Evolutionary conservation across 2,329 filamentous ascomycete genomes (phyloP).

Genomic region (Botrytis sinoallii): DNA sequence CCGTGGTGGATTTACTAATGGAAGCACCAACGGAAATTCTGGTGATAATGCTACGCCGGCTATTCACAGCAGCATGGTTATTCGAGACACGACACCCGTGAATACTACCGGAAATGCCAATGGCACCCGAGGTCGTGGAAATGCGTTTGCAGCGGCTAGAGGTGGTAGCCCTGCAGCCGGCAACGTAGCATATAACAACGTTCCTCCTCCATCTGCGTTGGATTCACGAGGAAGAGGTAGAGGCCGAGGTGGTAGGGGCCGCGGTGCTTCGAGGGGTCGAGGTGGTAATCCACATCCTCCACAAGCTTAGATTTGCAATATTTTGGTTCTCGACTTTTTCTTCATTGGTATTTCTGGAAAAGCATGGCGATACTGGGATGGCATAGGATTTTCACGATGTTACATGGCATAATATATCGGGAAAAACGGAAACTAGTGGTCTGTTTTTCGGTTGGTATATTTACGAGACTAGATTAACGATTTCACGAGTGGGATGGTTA

Average conservation of each 20-base stretch:
- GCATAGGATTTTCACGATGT: background rate
- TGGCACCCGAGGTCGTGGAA: slow-evolving; percentile 28
- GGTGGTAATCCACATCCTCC: slow-evolving; percentile 21
- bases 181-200: slow-evolving; percentile 49
- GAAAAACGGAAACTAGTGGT: background rate
- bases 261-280: slow-evolving; percentile 29
- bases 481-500: slow-evolving; percentile 2
- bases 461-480: slow-evolving; percentile 10
- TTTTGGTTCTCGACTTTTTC: slow-evolving; percentile 5
- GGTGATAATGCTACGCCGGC: slow-evolving; percentile 31
- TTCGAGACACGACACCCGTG: slow-evolving; percentile 26
- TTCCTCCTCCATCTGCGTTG: slow-evolving; percentile 59
- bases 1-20: slow-evolving; percentile 37
- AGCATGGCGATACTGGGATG: slow-evolving; percentile 7
- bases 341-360: slow-evolving; percentile 3
- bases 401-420: background rate
- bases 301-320: slow-evolving; percentile 12
- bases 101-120: slow-evolving; percentile 24
- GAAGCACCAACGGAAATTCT: slow-evolving; percentile 10
- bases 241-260: slow-evolving; percentile 36
- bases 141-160: slow-evolving; percentile 27
- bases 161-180: slow-evolving; percentile 24
- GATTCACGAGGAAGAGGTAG: slow-evolving; percentile 44
- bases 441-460: background rate
- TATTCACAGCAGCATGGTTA: slow-evolving; percentile 30